These are phyloP conservation scores for Eucalyptus lansdowneana DNA, from an alignment of 345 rosid genomes.

Conservation along the genomic window DNA sequence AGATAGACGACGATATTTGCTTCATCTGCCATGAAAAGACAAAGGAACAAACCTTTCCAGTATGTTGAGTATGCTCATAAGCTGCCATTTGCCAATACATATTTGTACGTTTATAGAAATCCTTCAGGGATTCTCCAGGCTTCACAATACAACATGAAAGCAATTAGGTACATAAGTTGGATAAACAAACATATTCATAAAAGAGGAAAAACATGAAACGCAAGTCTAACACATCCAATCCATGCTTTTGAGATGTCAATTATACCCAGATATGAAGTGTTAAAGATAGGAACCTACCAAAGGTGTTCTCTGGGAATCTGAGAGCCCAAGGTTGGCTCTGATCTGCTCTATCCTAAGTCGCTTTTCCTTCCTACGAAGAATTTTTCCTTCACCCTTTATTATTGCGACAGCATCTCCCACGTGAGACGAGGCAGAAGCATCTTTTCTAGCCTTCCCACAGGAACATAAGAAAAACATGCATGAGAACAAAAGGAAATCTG, in stretches of 20 bases:
- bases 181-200: neutral
- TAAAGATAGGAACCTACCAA: constrained; percentile 20
- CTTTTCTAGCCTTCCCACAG: neutral
- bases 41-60: constrained; percentile 69
- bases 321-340: constrained; percentile 89
- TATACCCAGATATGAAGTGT: neutral
- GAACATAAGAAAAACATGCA: neutral
- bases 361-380: constrained; percentile 79
- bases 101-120: constrained; percentile 84
- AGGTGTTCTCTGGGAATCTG: constrained; percentile 96
- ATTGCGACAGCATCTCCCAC: constrained; percentile 85
- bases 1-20: neutral
- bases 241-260: neutral
- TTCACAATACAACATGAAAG: constrained; percentile 4
- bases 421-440: constrained; percentile 2
- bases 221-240: neutral
- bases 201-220: neutral
- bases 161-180: neutral
- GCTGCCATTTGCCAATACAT: constrained; percentile 99
- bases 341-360: constrained; percentile 90
- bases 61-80: constrained; percentile 94
- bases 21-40: neutral
- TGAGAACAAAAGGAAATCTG: neutral
- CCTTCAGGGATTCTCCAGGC: constrained; percentile 94
- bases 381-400: constrained; percentile 72